These are phyloP conservation scores for Floccularia luteovirens DNA, from an alignment of 768 basidiomycete genomes.

Conservation along the genomic window DNA sequence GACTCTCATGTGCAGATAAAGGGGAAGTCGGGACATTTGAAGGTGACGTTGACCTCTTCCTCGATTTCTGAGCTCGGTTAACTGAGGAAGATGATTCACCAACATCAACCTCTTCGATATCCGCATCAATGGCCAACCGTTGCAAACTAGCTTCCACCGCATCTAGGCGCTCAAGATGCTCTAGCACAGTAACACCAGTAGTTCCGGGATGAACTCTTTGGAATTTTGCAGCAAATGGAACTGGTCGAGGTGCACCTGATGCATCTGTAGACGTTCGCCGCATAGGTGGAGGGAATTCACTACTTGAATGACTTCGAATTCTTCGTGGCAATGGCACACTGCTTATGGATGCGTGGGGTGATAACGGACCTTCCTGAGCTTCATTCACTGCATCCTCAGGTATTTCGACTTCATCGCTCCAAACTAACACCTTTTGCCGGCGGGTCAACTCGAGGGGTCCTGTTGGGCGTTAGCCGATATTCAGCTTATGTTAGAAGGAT, in stretches of 20 bases:
- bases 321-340: constrained; percentile 52
- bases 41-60: constrained; percentile 13
- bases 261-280: constrained; percentile 57
- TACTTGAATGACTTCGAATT: constrained; percentile 53
- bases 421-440: constrained; percentile 73
- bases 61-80: constrained; percentile 14
- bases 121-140: constrained; percentile 57
- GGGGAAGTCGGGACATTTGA: constrained; percentile 31
- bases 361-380: constrained; percentile 28
- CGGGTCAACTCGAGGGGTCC: constrained; percentile 89
- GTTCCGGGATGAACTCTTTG: constrained; percentile 79
- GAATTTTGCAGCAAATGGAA: constrained; percentile 81
- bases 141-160: constrained; percentile 75
- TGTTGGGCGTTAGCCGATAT: constrained; percentile 17
- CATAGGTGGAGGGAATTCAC: constrained; percentile 71
- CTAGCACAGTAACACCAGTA: constrained; percentile 79
- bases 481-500: neutral
- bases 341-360: constrained; percentile 54
- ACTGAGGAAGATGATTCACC: constrained; percentile 42
- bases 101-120: constrained; percentile 56
- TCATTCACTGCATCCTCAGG: constrained; percentile 45
- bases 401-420: constrained; percentile 81
- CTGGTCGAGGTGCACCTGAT: constrained; percentile 60
- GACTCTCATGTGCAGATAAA: constrained; percentile 54
- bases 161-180: constrained; percentile 81